A percentile compares a stretch with the other conserved stretches of the same genome.
phyloP scores from a whole-genome alignment of 2,329 filamentous ascomycete genomes.

The Taxawa tesnikishii region DNA sequence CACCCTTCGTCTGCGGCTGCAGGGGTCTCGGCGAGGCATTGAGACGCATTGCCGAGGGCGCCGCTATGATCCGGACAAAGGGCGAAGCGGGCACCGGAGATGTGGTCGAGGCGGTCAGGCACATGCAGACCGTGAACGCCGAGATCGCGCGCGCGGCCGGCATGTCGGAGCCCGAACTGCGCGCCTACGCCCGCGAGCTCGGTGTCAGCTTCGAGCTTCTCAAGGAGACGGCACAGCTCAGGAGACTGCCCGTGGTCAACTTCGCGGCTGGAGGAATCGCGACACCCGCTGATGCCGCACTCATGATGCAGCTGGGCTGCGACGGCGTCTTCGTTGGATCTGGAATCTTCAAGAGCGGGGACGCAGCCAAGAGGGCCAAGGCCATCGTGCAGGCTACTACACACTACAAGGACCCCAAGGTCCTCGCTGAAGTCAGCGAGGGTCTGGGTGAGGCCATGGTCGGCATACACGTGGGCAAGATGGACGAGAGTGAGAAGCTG shows the following conservation, averaged over 20 bases:
- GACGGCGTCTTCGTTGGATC: slow-evolving; percentile 96
- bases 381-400: slow-evolving; percentile 93
- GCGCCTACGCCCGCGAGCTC: slow-evolving; percentile 70
- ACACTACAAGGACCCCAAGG: slow-evolving; percentile 73
- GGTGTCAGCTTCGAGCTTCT: slow-evolving; percentile 68
- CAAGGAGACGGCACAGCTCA: slow-evolving; percentile 74
- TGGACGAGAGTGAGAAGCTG: slow-evolving; percentile 71
- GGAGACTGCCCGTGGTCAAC: slow-evolving; percentile 87
- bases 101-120: slow-evolving; percentile 88
- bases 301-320: slow-evolving; percentile 99
- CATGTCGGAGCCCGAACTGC: slow-evolving; percentile 59
- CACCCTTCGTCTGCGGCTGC: slow-evolving; percentile 94
- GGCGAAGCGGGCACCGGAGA: slow-evolving; percentile 96
- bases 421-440: slow-evolving; percentile 75
- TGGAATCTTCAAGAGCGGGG: slow-evolving; percentile 94
- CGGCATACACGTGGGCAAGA: slow-evolving; percentile 72
- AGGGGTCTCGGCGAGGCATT: slow-evolving; percentile 88
- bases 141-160: slow-evolving; percentile 63
- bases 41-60: slow-evolving; percentile 79
- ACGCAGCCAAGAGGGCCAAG: slow-evolving; percentile 78
- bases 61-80: slow-evolving; percentile 98
- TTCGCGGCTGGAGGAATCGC: slow-evolving; percentile 98
- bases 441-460: slow-evolving; percentile 97
- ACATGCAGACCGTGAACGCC: slow-evolving; percentile 81
- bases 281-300: slow-evolving; percentile 90